Base-by-base conservation (phyloP, 805 yeast genomes). In the Candida tallmaniae region DNA sequence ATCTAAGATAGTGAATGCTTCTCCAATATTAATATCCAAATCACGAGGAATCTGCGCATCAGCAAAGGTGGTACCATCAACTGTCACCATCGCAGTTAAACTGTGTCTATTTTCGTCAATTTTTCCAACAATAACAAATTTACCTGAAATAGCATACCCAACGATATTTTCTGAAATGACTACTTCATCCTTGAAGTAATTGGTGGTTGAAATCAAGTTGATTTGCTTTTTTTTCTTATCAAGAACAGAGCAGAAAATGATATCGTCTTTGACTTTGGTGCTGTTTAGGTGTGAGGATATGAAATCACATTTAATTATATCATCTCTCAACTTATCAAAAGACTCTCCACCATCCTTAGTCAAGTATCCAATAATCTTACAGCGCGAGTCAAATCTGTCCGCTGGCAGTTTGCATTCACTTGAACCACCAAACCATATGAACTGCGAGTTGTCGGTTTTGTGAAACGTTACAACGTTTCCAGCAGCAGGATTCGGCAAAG, bases 11-110 rank as follows among this genome's bases (percentile, higher is more conserved):
- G 96, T 89, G 58, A 85, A 88, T 1, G 70, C 69, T 29, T 62
- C 58, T 27, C 48, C 44, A 23, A 69, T 65, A 27, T 74, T 74
- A 16, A 81, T 76, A 5, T 70, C 60, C 46, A 83, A 65, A 23
- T 75, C 73, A 28, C 54, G 53, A 2, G 98, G 97, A 58, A 87
- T 81, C 39, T 73, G 68, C 0, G 93, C 93, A 38, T 75, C 82
- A 0, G 95, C 86, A 69, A 80, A 93, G 7, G 59, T 65, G 4
- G 50, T 41, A 13, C 97, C 97, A 57, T 90, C 90, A 12, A 77
- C 72, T 1, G 96, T 79, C 1, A 87, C 87, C 45, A 68, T 72
- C 0, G 94, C 90, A 33, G 71, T 69, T 35, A 88, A 61, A 1
- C 56, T 41, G 2, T 66, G 65, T 16, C 73, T 74, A 6, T 42